Evolutionary conservation across 352 stramenopile genomes (phyloP).

Genomic region (Globisporangium orthogonon): DNA sequence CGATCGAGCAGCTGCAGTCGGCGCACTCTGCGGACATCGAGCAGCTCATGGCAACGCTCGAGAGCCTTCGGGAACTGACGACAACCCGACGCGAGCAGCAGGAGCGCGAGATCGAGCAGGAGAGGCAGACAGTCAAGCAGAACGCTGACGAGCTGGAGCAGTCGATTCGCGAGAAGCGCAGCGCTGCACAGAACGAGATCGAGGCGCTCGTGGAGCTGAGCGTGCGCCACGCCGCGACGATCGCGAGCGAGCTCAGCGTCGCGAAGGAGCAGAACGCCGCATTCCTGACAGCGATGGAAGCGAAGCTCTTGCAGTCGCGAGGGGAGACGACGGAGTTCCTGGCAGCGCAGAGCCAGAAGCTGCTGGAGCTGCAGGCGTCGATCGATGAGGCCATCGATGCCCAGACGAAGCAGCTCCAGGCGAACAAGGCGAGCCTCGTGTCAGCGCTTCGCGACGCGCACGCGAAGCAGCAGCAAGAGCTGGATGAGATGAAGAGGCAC

Average conservation of each 20-base stretch:
- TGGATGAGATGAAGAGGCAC: constrained; percentile 39
- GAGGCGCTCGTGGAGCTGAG: constrained; percentile 25
- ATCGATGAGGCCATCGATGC: constrained; percentile 43
- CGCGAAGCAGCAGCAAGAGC: constrained; percentile 28
- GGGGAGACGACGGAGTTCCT: constrained; percentile 31
- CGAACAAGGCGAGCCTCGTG: constrained; percentile 25
- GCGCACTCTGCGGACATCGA: constrained; percentile 37
- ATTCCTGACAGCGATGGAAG: constrained; percentile 27
- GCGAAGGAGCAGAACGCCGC: constrained; percentile 22
- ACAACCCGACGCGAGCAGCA: constrained; percentile 11
- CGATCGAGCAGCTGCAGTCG: constrained; percentile 41
- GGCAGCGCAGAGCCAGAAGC: constrained; percentile 32
- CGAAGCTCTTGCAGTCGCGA: constrained; percentile 22
- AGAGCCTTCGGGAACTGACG: constrained; percentile 25
- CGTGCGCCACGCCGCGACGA: constrained; percentile 22
- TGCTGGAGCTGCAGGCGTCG: constrained; percentile 34
- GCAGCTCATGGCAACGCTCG: constrained; percentile 26
- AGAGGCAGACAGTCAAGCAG: constrained; percentile 13
- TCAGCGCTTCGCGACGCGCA: constrained; percentile 27
- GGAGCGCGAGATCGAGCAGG: constrained; percentile 15
- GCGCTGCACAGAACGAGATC: constrained; percentile 25
- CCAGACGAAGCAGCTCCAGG: constrained; percentile 31
- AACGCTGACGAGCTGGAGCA: constrained; percentile 16
- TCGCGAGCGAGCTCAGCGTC: constrained; percentile 20
- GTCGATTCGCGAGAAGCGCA: constrained; percentile 20